A percentile compares a stretch with the other conserved stretches of the same genome.
These are phyloP conservation scores for Stagonosporopsis rhizophila DNA, from an alignment of 2,329 filamentous ascomycete genomes.

Conservation along the genomic window DNA sequence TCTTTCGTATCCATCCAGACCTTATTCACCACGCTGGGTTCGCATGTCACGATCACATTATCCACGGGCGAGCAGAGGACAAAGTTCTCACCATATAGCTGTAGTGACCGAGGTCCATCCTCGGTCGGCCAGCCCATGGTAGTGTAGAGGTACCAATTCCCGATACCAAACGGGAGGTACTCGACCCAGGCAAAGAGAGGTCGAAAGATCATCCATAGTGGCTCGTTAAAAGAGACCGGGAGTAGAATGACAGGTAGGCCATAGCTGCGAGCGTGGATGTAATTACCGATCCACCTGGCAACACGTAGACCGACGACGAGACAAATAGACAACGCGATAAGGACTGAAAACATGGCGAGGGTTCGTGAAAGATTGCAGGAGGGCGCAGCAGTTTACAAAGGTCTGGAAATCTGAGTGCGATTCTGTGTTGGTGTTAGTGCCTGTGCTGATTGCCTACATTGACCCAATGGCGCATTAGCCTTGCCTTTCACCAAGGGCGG, in stretches of 20 bases:
- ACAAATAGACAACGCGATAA: neutral
- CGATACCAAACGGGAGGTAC: conserved; percentile 25
- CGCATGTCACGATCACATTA: conserved; percentile 29
- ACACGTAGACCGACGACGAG: conserved; percentile 3
- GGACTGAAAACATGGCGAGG: neutral
- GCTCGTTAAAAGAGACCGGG: conserved; percentile 31
- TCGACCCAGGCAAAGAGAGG: conserved; percentile 27
- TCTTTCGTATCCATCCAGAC: conserved; percentile 20
- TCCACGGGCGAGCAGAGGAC: conserved; percentile 32
- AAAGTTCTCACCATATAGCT: conserved; percentile 31
- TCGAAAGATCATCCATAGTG: conserved; percentile 30
- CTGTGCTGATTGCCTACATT: neutral
- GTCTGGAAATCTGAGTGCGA: neutral
- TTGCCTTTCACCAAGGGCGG: neutral
- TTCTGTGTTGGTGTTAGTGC: neutral
- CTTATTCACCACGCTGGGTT: conserved; percentile 22
- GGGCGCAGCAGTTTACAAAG: neutral
- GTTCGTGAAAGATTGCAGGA: neutral
- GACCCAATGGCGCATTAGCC: neutral
- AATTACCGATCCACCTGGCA: conserved; percentile 20
- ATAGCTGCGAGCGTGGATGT: conserved; percentile 19
- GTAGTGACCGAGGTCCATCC: conserved; percentile 22
- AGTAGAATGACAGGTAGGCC: conserved; percentile 29
- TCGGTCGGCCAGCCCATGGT: conserved; percentile 35
- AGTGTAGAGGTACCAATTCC: conserved; percentile 31